Base-by-base conservation (phyloP, 108 stramenopile species). In the Licmophora abbreviata region DNA sequence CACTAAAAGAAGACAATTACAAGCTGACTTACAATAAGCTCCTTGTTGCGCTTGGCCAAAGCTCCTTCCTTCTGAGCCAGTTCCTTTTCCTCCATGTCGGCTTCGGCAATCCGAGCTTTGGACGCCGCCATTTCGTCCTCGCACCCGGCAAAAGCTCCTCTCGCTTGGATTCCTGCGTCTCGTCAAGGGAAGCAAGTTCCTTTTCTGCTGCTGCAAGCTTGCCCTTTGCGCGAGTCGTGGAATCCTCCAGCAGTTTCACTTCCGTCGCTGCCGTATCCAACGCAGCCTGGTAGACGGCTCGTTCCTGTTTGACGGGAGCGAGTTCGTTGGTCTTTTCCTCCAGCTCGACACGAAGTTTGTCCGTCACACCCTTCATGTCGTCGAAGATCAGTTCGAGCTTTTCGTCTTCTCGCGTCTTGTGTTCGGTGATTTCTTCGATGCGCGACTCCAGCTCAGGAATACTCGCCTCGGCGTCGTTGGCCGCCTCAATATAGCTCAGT, bases 311-410 rank as follows among this genome's bases (percentile, higher is more conserved):
- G 31, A 92, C 50, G 6, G 89, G 91, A 14, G 91, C 91, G 5
- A 96, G 54, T 35, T 82, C 84, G 28, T 83, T 54, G 25, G 93
- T 91, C 66, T 92, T 94, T 11, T 45, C 59, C 59, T 98, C 94
- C 27, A 98, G 77, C 31, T 92, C 67, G 0, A 42, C 55, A 21
- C 95, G 85, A 21, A 96, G 71, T 48, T 77, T 44, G 31, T 88
- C 85, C 22, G 97, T 98, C 12, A 71, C 55, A 32, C 18, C 69
- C 53, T 75, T 84, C 1, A 71, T 77, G 51, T 84, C 79, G 27
- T 93, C 82, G 56, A 85, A 79, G 23, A 93, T 82, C 10, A 34
- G 42, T 45, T 93, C 86, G 22, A 89, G 59, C 44, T 81, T 89
- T 32, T 43, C 60, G 54, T 90, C 88, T 56, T 90, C 85, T 31